A percentile compares a stretch with the other conserved stretches of the same genome.
Evolutionary conservation across 1,284 basidiomycete genomes (phyloP).

Genomic region (Apiotrichum mycotoxinovorans): DNA sequence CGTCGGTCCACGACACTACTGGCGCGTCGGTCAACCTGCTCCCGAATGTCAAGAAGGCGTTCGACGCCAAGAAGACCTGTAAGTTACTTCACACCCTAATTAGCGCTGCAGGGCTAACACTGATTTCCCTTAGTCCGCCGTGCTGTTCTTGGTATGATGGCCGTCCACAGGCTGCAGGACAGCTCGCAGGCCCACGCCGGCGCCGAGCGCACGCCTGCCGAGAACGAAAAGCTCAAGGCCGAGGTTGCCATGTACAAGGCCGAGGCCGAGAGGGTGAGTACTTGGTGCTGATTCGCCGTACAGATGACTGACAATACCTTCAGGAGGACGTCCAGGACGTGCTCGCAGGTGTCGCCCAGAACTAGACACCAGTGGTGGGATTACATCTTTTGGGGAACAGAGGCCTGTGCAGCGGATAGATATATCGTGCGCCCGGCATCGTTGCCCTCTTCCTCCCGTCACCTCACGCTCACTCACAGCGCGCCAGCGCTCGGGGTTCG

Average conservation of each 20-base stretch:
- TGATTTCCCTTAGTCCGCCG: slow-evolving; percentile 63
- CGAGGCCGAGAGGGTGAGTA: slow-evolving; percentile 66
- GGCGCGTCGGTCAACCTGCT: slow-evolving; percentile 74
- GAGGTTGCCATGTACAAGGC: slow-evolving; percentile 70
- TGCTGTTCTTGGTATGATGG: slow-evolving; percentile 78
- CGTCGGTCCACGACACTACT: slow-evolving; percentile 58
- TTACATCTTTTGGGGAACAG: neutral
- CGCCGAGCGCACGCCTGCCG: slow-evolving; percentile 54
- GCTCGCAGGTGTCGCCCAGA: neutral
- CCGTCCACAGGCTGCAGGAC: slow-evolving; percentile 68
- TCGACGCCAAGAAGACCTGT: slow-evolving; percentile 84
- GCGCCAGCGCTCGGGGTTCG: neutral
- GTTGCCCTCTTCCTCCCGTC: neutral
- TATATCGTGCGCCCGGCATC: neutral
- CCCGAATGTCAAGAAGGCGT: slow-evolving; percentile 80
- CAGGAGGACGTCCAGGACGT: slow-evolving; percentile 41
- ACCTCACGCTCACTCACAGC: neutral
- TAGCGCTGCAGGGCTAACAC: neutral
- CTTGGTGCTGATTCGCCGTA: neutral
- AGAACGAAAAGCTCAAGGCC: slow-evolving; percentile 57
- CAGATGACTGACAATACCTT: neutral
- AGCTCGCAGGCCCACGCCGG: slow-evolving; percentile 45
- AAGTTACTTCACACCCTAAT: slow-evolving; percentile 42
- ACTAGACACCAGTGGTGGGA: neutral
- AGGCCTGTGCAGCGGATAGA: neutral